Base-by-base conservation (phyloP, 1,284 basidiomycete genomes). In the Amylostereum areolatum region DNA sequence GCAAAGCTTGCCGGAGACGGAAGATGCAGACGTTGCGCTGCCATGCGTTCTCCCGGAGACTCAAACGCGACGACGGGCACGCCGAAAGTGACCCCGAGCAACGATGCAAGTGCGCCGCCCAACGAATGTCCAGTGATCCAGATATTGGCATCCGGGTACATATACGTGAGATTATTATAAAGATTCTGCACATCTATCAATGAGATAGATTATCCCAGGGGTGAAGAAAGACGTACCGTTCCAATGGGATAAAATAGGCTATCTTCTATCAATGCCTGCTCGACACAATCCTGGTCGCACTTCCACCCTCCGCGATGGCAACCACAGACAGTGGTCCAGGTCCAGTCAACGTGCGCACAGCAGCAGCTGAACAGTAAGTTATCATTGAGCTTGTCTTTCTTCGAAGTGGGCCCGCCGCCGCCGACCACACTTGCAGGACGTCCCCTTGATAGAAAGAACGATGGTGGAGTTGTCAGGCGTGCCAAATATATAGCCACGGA, bases 311-410 rank as follows among this genome's bases (percentile, higher is more conserved):
- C 83, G 2, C 83, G 74, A 66, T 89, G 90, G 66, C 96, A 99
- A 52, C 85, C 90, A 66, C 97, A 99, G 4, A 98, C 96, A 0
- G 93, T 81, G 39, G 87, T 83, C 96, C 96, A 99, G 4, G 90
- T 85, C 83, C 92, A 97, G 62, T 92, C 92, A 27, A 99, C 82
- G 18, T 83, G 75, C 0, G 97, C 97, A 66, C 96, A 99, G 69
- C 96, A 99, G 68, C 96, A 99, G 48, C 93, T 89, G 69, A 98
- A 99, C 48, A 98, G 71, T n/a, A 99, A 66, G 59, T 98, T 98
- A 67, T 97, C 94, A 66, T 97, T 98, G 46, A 89, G 66, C 69
- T 92, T 97, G 73, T 98, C 95, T 59, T 95, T 95, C 70, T 83
- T 85, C 1, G 80, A 75, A 10, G 96, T 98, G 11, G 91, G 85